Evolutionary conservation across 306 rosid species (phyloP).

Genomic region (Lablab purpureus): DNA sequence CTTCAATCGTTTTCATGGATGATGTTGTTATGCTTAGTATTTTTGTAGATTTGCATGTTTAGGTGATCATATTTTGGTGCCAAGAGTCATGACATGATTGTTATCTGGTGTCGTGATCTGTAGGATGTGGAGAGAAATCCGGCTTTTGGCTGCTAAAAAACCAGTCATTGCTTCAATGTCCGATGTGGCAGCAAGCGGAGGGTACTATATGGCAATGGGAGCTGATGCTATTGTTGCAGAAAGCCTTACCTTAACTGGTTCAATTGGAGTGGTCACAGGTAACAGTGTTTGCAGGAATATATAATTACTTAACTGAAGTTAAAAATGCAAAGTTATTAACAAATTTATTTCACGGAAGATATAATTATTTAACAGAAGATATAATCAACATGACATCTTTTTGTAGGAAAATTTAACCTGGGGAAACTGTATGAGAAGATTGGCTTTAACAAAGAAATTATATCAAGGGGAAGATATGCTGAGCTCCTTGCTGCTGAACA

Average conservation of each 20-base stretch:
- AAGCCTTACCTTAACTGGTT: conserved; percentile 91
- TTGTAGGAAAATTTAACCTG: conserved; percentile 81
- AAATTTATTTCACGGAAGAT: not conserved
- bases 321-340: not conserved
- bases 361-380: too few species aligned
- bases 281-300: conserved; percentile 38
- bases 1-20: conserved; percentile 7
- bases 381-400: not conserved
- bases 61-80: conserved; percentile 34
- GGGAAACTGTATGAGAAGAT: conserved; percentile 92
- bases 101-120: conserved; percentile 41
- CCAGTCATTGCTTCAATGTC: conserved; percentile 98
- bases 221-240: conserved; percentile 90
- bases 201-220: conserved; percentile 99
- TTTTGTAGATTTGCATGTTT: conserved; percentile 17
- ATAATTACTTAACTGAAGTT: not conserved
- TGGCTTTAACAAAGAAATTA: conserved; percentile 89
- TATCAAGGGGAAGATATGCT: conserved; percentile 93
- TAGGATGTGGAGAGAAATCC: conserved; percentile 99
- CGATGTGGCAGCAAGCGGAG: conserved; percentile 98
- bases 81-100: conserved; percentile 30
- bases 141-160: conserved; percentile 88
- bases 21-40: conserved; percentile 22
- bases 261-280: conserved; percentile 99
- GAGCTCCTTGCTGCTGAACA: conserved; percentile 87